Base-by-base conservation (phyloP, 1,284 basidiomycete species). In the Papiliotrema flavescens region DNA sequence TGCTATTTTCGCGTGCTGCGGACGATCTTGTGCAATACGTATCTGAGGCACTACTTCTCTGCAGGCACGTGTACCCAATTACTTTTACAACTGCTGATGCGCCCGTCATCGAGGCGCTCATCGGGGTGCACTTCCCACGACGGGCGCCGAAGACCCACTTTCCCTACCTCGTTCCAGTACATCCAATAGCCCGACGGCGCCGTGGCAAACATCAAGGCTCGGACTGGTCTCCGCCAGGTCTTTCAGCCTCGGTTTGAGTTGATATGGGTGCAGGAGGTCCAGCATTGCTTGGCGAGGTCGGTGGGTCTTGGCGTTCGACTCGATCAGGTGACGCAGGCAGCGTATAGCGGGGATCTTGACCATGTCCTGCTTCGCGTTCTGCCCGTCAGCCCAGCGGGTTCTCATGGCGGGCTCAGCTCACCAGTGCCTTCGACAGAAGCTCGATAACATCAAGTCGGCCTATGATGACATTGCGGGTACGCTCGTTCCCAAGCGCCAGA, bases 401-500 rank as follows among this genome's bases (percentile, higher is more conserved):
- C n/a, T 15, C 11, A 42, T 26, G 24, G 37, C 34, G 41, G 35
- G 17, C 43, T 8, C 1, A 8, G 62, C 70, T 55, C 43, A 74
- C 71, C 36, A 74, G 26, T 8, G 65, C 61, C 15, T 60, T 58
- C 9, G 65, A 69, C 4, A 75, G 53, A 8, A 66, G 62, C 44
- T 73, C 67, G 19, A 74, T 47, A 8, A 75, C 55, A 32, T 61
- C 66, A 1, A 67, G 56, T 28, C 66, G 61, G 17, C 51, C 50
- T 2, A 66, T 61, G 9, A 77, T 60, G 2, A 57, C 55, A 8
- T 55, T 48, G 9, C 75, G 61, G 15, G 69, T 54, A 35, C 54
- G 54, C 42, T 75, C 73, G 46, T 64, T 69, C 0, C 75, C 75
- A 22, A 75, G 52, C 13, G 74, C 67, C 8, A 77, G 58, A 37